Evolutionary conservation across 176 grass and related monocot species (phyloP).

Genomic region (Bonia amplexicaulis): DNA sequence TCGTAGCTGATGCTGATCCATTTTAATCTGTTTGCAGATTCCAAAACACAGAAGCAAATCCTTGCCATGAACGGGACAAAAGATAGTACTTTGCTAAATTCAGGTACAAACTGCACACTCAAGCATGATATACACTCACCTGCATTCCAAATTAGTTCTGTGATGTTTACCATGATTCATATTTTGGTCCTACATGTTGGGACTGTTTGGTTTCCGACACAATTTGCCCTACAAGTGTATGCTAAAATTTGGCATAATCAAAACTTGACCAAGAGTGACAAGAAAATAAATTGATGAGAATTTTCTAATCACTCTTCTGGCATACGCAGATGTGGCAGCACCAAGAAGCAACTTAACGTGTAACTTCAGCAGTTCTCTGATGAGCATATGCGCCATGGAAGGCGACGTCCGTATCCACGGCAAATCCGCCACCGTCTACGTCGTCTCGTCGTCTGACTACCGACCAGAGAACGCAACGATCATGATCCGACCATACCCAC

Average conservation of each 20-base stretch:
- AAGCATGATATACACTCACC: not conserved
- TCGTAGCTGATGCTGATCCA: not conserved
- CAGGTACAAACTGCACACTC: not conserved
- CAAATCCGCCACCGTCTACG: slow-evolving; percentile 29
- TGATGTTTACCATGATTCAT: too few relatives aligned
- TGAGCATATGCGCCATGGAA: slow-evolving; percentile 46
- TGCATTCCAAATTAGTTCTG: not conserved
- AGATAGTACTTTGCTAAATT: slow-evolving; percentile 16
- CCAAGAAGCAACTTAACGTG: slow-evolving; percentile 25
- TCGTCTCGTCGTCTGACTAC: slow-evolving; percentile 20
- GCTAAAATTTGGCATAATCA: too few relatives aligned
- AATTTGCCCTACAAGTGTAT: not conserved
- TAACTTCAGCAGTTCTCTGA: slow-evolving; percentile 21
- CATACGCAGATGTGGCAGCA: not conserved
- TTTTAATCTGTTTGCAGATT: slow-evolving; percentile 4
- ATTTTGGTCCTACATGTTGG: not conserved
- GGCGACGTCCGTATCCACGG: slow-evolving; percentile 55
- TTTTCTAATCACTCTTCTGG: not conserved
- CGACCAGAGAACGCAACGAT: slow-evolving; percentile 4
- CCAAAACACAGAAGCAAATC: not conserved
- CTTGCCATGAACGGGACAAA: not conserved
- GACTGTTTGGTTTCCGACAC: not conserved
- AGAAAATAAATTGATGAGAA: not conserved
- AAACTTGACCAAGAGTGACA: not conserved
- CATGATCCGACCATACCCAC: slow-evolving; percentile 40